Evolutionary conservation across 176 grass and related monocot species (phyloP).

Genomic region (Oryza longistaminata): DNA sequence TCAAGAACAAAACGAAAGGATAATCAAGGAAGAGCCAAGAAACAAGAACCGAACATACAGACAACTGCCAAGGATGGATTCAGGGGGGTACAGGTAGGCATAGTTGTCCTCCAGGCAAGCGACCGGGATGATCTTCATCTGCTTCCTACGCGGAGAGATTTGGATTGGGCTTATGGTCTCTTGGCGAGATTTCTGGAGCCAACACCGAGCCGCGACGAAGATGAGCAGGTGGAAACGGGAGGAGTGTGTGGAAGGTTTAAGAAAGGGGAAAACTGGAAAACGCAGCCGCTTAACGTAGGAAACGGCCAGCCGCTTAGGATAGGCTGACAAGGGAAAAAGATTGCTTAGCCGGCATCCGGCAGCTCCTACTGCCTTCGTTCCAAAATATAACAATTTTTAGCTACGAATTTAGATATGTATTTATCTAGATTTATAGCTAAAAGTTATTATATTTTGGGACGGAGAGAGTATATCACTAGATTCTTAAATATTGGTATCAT

Average conservation of each 20-base stretch:
- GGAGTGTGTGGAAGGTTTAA: neutral
- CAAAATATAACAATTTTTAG: too few relatives aligned
- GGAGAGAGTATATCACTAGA: too few relatives aligned
- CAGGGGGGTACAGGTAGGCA: slow-evolving; percentile 66
- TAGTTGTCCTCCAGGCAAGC: slow-evolving; percentile 92
- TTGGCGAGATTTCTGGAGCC: slow-evolving; percentile 20
- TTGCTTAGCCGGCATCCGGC: too few relatives aligned
- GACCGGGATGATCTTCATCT: slow-evolving; percentile 81
- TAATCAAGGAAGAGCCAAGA: slow-evolving; percentile 1
- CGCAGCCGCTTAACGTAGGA: neutral
- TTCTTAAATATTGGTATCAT: too few relatives aligned
- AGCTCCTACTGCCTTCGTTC: too few relatives aligned
- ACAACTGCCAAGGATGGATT: neutral
- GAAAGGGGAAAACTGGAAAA: neutral
- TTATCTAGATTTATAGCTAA: too few relatives aligned
- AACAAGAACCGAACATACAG: neutral
- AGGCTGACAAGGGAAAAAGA: too few relatives aligned
- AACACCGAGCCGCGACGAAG: neutral
- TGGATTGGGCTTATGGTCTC: neutral
- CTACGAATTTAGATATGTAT: too few relatives aligned
- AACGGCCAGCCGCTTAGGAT: neutral
- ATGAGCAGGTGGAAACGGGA: neutral
- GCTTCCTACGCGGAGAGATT: neutral
- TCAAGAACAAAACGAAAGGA: slow-evolving; percentile 4
- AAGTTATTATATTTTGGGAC: too few relatives aligned